Evolutionary conservation across 106 monocot genomes (phyloP), one percentile per base, ranked within the genome.

Genomic region (Vanilla planifolia): DNA sequence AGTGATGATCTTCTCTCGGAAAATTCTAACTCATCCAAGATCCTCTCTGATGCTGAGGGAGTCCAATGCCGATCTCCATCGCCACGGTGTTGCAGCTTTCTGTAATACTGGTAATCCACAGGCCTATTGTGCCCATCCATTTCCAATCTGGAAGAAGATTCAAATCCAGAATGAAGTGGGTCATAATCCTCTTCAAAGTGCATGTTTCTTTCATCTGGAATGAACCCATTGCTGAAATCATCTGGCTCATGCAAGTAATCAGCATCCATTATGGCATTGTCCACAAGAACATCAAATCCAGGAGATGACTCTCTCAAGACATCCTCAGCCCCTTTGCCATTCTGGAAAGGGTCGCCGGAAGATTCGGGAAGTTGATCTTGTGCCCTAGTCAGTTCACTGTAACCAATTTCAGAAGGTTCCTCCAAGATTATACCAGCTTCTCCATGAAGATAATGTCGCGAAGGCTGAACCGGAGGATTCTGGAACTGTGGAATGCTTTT

Each of bases 221-320:
- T 43, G 5, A 55, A 52, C 35, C 9, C 42, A 29, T 42, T 62
- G 40, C 61, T 51, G 60, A 55, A 71, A 0, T 73, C 71, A 28
- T 79, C 76, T 64, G 68, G 76, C 43, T 73, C 55, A 0, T 69
- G 73, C 25, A 72, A 75, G 66, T 83, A 83, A 6, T 65, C 67
- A 63, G 75, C 3, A 52, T 81, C 75, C 65, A 72, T 58, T 21
- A 25, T 52, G 30, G 71, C 75, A 71, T 73, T 61, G 37, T 68
- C 59, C 10, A 68, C 68, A 36, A 68, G 68, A 16, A 68, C 68
- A 60, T 68, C 89, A 66, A 89, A 86, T 24, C 94, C 89, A 55
- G 89, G 80, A 66, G 89, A 84, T 28, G 80, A 78, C 51, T 95
- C 86, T 8, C 63, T 59, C 53, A 86, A 62, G 64, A 77, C 75